A percentile compares a stretch with the other conserved stretches of the same genome.
These are phyloP conservation scores for Ramaria rubella DNA, from an alignment of 768 basidiomycete genomes.

Conservation along the genomic window DNA sequence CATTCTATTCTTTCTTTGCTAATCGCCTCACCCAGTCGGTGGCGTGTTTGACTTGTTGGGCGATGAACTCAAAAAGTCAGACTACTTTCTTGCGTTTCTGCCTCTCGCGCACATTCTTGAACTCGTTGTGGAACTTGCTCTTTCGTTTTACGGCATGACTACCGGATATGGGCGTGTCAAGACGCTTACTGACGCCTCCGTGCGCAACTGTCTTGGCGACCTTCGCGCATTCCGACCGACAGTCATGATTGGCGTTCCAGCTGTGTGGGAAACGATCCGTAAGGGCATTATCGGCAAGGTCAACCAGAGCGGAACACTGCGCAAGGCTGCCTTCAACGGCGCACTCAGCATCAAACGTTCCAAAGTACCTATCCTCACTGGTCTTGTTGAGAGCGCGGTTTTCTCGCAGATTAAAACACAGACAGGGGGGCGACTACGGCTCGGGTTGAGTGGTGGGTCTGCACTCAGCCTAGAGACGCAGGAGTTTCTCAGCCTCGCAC, in stretches of 20 bases:
- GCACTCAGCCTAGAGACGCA: slow-evolving; percentile 83
- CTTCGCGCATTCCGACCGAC: slow-evolving; percentile 74
- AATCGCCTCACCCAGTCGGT: slow-evolving; percentile 40
- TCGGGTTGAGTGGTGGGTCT: slow-evolving; percentile 81
- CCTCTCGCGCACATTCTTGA: slow-evolving; percentile 95
- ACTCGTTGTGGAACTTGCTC: slow-evolving; percentile 81
- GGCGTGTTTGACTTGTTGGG: slow-evolving; percentile 68
- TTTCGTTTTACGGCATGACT: slow-evolving; percentile 71
- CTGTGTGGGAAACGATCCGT: slow-evolving; percentile 94
- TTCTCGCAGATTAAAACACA: slow-evolving; percentile 71
- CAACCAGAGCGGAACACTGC: slow-evolving; percentile 55
- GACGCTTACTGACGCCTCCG: slow-evolving; percentile 92
- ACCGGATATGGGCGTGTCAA: slow-evolving; percentile 90
- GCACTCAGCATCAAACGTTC: slow-evolving; percentile 72
- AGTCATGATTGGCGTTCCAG: slow-evolving; percentile 93
- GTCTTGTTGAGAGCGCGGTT: slow-evolving; percentile 69
- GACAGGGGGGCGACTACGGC: slow-evolving; percentile 81
- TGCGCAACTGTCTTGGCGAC: slow-evolving; percentile 84
- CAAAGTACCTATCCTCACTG: slow-evolving; percentile 55
- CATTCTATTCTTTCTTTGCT: background rate
- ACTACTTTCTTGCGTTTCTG: slow-evolving; percentile 82
- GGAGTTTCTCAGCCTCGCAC: slow-evolving; percentile 75
- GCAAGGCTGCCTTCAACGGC: slow-evolving; percentile 72
- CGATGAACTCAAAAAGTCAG: slow-evolving; percentile 52
- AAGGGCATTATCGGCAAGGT: slow-evolving; percentile 89